Conservation (phyloP, 2,329 filamentous ascomycete genomes). For the Fusarium kyushuense region DNA sequence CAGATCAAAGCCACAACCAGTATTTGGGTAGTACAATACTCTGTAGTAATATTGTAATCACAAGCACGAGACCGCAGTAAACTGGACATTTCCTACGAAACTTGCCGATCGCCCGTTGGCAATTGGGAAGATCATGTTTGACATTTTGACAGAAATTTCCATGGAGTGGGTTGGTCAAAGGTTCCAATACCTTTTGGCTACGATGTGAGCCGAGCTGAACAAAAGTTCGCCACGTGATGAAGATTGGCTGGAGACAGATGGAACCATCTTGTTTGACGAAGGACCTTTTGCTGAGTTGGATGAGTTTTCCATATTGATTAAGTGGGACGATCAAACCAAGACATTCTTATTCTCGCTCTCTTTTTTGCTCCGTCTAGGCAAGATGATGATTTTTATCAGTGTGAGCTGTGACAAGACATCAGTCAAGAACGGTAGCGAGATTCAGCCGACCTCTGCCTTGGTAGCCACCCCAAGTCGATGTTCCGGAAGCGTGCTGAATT, state of each 20-base stretch:
- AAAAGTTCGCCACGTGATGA: slow-evolving; percentile 39
- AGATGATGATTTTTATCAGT: background rate
- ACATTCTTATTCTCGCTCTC: background rate
- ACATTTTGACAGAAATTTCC: slow-evolving; percentile 16
- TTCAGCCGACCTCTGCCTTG: background rate
- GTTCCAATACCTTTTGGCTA: slow-evolving; percentile 30
- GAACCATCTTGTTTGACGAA: slow-evolving; percentile 21
- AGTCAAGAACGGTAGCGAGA: background rate
- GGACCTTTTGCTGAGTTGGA: slow-evolving; percentile 33
- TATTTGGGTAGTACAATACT: background rate
- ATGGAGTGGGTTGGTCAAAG: slow-evolving; percentile 35
- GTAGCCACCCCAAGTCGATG: background rate
- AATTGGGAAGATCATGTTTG: background rate
- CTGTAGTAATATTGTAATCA: background rate
- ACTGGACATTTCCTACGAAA: background rate
- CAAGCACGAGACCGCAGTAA: background rate
- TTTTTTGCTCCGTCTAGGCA: background rate
- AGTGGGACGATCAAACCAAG: slow-evolving; percentile 17
- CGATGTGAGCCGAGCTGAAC: slow-evolving; percentile 23
- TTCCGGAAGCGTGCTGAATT: slow-evolving; percentile 28
- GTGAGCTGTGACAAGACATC: background rate
- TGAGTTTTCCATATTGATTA: background rate
- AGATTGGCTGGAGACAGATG: slow-evolving; percentile 18
- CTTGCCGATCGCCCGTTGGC: background rate
- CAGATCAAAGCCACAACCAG: background rate